Percentiles rank a stretch among this genome's conserved stretches.
Conservation (phyloP, 2,329 filamentous ascomycete genomes). For the Neoscytalidium dimidiatum region DNA sequence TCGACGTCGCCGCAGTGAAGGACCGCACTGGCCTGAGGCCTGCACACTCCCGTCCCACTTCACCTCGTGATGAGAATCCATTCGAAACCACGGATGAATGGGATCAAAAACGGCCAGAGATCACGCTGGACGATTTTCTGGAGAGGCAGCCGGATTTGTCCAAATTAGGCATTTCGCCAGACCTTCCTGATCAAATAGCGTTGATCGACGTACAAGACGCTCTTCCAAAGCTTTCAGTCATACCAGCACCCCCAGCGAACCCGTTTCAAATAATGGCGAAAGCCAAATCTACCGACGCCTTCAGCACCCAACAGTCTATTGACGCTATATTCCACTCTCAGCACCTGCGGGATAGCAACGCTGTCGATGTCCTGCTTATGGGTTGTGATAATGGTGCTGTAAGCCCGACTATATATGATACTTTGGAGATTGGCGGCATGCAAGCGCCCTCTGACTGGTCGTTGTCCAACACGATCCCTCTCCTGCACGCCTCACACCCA, state of each 20-base stretch:
- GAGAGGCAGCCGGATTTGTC: constrained; percentile 38
- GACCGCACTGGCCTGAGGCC: constrained; percentile 36
- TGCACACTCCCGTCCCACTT: constrained; percentile 15
- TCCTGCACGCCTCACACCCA: constrained; percentile 70
- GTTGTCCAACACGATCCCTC: constrained; percentile 50
- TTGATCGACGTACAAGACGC: constrained; percentile 43
- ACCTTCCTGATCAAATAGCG: constrained; percentile 41
- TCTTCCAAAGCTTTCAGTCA: constrained; percentile 40
- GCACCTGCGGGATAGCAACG: constrained; percentile 66
- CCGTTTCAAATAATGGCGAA: constrained; percentile 30
- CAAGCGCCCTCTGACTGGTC: constrained; percentile 47
- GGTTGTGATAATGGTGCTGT: constrained; percentile 71
- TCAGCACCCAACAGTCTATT: constrained; percentile 41
- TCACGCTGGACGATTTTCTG: constrained; percentile 41
- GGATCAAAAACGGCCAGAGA: constrained; percentile 36
- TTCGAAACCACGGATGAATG: constrained; percentile 33
- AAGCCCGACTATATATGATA: constrained; percentile 82
- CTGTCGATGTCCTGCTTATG: constrained; percentile 77
- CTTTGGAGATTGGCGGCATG: constrained; percentile 74
- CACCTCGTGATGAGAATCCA: too few relatives aligned
- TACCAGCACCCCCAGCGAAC: constrained; percentile 35
- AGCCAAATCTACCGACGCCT: constrained; percentile 36
- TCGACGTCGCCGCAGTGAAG: constrained; percentile 49
- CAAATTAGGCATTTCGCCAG: constrained; percentile 36
- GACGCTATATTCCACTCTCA: constrained; percentile 42